Percentiles rank a stretch among this genome's conserved stretches.
Conservation (phyloP, 441 rosid genomes). For the Gossypium trilobum region DNA sequence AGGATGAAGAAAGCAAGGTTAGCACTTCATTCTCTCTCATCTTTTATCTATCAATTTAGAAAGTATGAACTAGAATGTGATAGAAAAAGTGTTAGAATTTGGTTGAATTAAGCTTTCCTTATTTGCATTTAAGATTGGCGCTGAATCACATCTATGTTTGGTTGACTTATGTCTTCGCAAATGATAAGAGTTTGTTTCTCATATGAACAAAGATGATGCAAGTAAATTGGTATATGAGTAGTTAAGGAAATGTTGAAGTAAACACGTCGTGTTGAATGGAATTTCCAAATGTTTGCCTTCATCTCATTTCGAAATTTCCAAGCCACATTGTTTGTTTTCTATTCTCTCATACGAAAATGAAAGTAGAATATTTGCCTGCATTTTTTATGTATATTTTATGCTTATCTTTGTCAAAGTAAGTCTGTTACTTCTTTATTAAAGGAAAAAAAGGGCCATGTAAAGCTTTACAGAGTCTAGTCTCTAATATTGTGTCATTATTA, state of each 20-base stretch:
- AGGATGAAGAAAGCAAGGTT: conserved; percentile 43
- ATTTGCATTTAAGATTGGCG: neutral
- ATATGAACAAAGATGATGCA: neutral
- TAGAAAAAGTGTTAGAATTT: neutral
- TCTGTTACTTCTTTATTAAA: neutral
- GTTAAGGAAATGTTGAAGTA: neutral
- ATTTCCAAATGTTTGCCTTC: neutral
- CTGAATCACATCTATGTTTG: neutral
- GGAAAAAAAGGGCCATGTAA: neutral
- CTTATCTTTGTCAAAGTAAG: neutral
- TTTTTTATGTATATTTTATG: neutral
- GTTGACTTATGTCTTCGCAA: neutral
- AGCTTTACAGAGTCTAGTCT: neutral
- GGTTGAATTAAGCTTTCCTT: neutral
- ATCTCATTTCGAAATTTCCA: neutral
- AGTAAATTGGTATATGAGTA: neutral
- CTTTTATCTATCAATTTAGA: neutral
- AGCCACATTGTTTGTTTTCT: neutral
- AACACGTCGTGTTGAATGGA: neutral
- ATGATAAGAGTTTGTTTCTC: conserved; percentile 1
- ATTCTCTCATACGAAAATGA: neutral
- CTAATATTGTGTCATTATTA: conserved; percentile 17
- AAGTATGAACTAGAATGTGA: conserved; percentile 2
- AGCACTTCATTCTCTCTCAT: conserved; percentile 9
- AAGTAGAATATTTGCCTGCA: neutral